Evolutionary conservation across 1,284 basidiomycete species (phyloP), one percentile per base, ranked within the genome.

Genomic region (Phenoliferia sp.): DNA sequence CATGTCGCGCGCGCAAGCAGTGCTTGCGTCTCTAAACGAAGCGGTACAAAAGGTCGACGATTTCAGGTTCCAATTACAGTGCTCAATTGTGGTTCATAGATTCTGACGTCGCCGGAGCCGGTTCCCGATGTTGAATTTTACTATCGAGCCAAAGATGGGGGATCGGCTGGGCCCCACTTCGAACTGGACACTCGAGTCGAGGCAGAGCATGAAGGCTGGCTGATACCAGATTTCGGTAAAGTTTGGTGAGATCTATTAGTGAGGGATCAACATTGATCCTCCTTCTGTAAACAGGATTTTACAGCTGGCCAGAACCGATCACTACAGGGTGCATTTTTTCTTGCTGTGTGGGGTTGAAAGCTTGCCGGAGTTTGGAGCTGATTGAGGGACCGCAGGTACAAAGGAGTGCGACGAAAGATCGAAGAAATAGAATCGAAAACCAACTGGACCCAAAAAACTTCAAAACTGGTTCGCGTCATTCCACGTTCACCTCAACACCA

Each of bases 41-140:
- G 57, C 57, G 2, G 57, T 35, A n/a, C n/a, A n/a, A n/a, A n/a
- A n/a, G n/a, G n/a, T n/a, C n/a, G n/a, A n/a, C n/a, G n/a, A n/a
- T n/a, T n/a, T n/a, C n/a, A n/a, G n/a, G n/a, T n/a, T n/a, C 55
- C 10, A 32, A 7, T 28, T 22, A 56, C 9, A 56, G 22, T 31
- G 10, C 29, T 32, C 7, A 15, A 54, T 28, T n/a, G 26, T 6
- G n/a, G 5, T n/a, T 16, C 32, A 5, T n/a, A 58, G 57, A 15
- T 58, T 15, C 5, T 22, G 5, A 35, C 57, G 6, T 4, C 57
- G 16, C 32, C 32, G 2, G 57, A 58, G 33, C 57, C 57, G 10
- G 12, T 58, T 6, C 57, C 57, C 2, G 57, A 58, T n/a, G 57
- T 58, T n/a, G 57, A 58, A 35, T 58, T 58, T 15, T 58, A 58